Evolutionary conservation across 495 filamentous ascomycete species (phyloP).

Genomic region (Glonium stellatum): DNA sequence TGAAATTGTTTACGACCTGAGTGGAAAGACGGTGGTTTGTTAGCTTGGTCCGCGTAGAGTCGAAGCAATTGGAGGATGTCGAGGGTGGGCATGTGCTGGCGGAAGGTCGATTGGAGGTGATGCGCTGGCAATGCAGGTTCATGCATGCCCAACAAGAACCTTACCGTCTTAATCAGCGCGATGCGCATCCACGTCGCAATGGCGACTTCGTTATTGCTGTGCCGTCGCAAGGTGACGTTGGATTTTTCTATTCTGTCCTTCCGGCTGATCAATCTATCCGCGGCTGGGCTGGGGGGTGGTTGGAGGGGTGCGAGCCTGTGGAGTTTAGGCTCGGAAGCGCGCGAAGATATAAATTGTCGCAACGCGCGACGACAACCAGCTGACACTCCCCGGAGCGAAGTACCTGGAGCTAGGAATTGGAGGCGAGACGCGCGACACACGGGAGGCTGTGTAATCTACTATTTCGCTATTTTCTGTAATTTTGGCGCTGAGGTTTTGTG

Average conservation of each 20-base stretch:
- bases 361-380: neutral
- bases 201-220: slow-evolving; percentile 11
- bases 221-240: slow-evolving; percentile 14
- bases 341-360: neutral
- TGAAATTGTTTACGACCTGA: slow-evolving; percentile 15
- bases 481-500: no score
- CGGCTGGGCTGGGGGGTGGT: slow-evolving; percentile 7
- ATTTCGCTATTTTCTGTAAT: no score
- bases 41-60: slow-evolving; percentile 19
- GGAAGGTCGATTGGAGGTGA: slow-evolving; percentile 29
- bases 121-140: slow-evolving; percentile 34
- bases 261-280: slow-evolving; percentile 8
- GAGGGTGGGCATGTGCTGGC: slow-evolving; percentile 27
- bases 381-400: neutral
- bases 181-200: slow-evolving; percentile 27
- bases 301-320: no score
- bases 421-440: no score
- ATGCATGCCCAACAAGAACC: slow-evolving; percentile 25
- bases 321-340: no score
- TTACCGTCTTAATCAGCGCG: slow-evolving; percentile 31
- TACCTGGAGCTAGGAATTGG: neutral
- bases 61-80: slow-evolving; percentile 26
- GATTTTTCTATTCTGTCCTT: neutral
- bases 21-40: slow-evolving; percentile 21
- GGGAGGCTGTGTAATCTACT: no score